Percentiles rank a stretch among this genome's conserved stretches.
phyloP scores from a whole-genome alignment of 371 early-diverging fungal genomes.

The Actinomucor elegans region DNA sequence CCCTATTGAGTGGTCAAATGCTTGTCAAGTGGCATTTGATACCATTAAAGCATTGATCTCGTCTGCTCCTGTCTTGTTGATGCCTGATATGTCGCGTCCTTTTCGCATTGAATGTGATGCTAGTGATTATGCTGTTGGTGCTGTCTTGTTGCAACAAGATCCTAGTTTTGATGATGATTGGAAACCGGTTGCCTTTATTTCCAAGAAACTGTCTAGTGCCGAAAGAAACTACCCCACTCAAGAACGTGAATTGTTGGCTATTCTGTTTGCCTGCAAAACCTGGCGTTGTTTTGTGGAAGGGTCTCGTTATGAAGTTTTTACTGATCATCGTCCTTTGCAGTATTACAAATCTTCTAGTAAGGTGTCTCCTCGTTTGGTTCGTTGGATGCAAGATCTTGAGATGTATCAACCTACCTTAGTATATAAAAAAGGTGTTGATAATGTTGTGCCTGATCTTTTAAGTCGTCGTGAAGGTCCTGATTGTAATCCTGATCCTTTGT shows the following conservation, averaged over 20 bases:
- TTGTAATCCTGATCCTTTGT: not conserved
- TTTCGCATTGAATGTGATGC: constrained; percentile 12
- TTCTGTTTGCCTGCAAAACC: too few species aligned
- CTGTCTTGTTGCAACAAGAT: too few species aligned
- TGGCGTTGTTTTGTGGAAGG: too few species aligned
- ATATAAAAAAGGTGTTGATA: constrained; percentile 29
- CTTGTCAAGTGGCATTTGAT: not conserved
- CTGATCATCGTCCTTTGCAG: constrained; percentile 28
- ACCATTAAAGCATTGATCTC: constrained; percentile 6
- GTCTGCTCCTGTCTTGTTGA: constrained; percentile 6
- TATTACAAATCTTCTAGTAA: constrained; percentile 4
- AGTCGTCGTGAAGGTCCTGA: constrained; percentile 15
- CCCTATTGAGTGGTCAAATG: not conserved
- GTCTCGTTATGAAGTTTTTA: too few species aligned
- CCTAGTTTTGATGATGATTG: too few species aligned
- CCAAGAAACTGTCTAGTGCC: too few species aligned
- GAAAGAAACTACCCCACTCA: too few species aligned
- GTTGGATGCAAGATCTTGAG: constrained; percentile 32
- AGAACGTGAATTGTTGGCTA: too few species aligned
- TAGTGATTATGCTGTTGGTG: too few species aligned
- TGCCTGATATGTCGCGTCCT: constrained; percentile 19
- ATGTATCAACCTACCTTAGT: constrained; percentile 29
- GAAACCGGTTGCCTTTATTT: too few species aligned
- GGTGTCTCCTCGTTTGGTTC: not conserved
- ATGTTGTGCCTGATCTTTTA: constrained; percentile 20